Percentiles rank a stretch among this genome's conserved stretches.
Conservation (phyloP, 2,329 filamentous ascomycete species). For the Penicillium verrucosum region DNA sequence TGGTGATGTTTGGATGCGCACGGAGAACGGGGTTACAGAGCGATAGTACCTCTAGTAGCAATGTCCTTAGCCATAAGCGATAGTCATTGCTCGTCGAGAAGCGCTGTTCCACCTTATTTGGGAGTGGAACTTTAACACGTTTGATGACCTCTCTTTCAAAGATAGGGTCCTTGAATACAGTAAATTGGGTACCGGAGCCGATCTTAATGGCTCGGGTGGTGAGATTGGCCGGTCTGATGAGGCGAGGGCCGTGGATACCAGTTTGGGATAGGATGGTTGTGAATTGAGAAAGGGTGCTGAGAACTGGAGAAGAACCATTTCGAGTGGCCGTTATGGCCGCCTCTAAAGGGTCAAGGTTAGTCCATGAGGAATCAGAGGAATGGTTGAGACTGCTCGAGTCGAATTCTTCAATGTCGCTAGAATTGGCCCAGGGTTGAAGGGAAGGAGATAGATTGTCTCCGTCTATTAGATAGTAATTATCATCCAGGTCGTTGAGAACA, state of each 20-base stretch:
- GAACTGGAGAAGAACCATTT: slow-evolving; percentile 23
- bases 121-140: slow-evolving; percentile 27
- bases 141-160: slow-evolving; percentile 28
- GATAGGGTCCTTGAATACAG: slow-evolving; percentile 24
- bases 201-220: slow-evolving; percentile 23
- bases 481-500: slow-evolving; percentile 8
- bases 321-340: slow-evolving; percentile 25
- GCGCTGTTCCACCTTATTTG: slow-evolving; percentile 11
- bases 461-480: slow-evolving; percentile 8
- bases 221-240: slow-evolving; percentile 23
- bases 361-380: slow-evolving; percentile 6
- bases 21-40: slow-evolving; percentile 29
- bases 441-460: neutral
- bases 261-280: slow-evolving; percentile 27
- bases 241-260: slow-evolving; percentile 26
- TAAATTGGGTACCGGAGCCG: slow-evolving; percentile 27
- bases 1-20: slow-evolving; percentile 26
- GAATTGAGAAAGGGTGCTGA: slow-evolving; percentile 29
- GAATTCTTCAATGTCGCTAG: slow-evolving; percentile 7
- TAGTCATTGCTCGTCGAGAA: slow-evolving; percentile 26
- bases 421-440: neutral
- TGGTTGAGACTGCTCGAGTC: slow-evolving; percentile 9
- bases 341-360: slow-evolving; percentile 25
- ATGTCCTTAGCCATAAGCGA: slow-evolving; percentile 22
- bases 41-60: slow-evolving; percentile 26